Evolutionary conservation across 176 grass and related monocot species (phyloP).

Genomic region (Typha latifolia): DNA sequence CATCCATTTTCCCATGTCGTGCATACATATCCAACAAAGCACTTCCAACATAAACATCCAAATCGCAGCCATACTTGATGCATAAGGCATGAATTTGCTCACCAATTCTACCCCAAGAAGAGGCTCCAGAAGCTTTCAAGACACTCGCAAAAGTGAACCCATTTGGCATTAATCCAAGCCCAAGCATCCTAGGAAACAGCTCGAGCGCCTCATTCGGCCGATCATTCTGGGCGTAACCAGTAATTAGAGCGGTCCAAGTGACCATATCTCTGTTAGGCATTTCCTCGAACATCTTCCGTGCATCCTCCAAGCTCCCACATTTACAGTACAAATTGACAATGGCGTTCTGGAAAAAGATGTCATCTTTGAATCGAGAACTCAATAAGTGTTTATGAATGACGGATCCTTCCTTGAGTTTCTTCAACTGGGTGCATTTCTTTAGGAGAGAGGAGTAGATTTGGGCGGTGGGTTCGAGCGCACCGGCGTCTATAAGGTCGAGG

Average conservation of each 20-base stretch:
- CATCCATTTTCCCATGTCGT: conserved; percentile 33
- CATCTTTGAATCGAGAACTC: conserved; percentile 20
- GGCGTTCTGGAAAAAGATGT: conserved; percentile 50
- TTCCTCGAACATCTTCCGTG: conserved; percentile 39
- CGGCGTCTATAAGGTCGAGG: conserved; percentile 30
- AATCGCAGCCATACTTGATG: conserved; percentile 35
- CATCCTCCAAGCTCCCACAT: conserved; percentile 35
- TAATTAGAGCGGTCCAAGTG: conserved; percentile 56
- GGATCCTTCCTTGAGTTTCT: conserved; percentile 23
- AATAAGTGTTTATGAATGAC: conserved; percentile 28
- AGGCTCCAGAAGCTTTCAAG: conserved; percentile 46
- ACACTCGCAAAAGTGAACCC: conserved; percentile 60
- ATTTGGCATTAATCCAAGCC: conserved; percentile 16
- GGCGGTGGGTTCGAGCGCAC: conserved; percentile 25
- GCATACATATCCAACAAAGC: conserved; percentile 65
- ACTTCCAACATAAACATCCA: conserved; percentile 52
- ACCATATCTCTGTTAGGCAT: conserved; percentile 37
- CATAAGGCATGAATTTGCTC: conserved; percentile 35
- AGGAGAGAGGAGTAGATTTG: conserved; percentile 32
- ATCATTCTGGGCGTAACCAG: conserved; percentile 55
- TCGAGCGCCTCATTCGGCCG: conserved; percentile 24
- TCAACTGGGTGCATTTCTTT: conserved; percentile 26
- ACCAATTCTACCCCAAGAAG: neutral
- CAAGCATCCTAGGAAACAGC: conserved; percentile 42
- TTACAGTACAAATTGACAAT: conserved; percentile 50